Base-by-base conservation (phyloP, 139 green algal species). In the Ettlia oleoabundans region DNA sequence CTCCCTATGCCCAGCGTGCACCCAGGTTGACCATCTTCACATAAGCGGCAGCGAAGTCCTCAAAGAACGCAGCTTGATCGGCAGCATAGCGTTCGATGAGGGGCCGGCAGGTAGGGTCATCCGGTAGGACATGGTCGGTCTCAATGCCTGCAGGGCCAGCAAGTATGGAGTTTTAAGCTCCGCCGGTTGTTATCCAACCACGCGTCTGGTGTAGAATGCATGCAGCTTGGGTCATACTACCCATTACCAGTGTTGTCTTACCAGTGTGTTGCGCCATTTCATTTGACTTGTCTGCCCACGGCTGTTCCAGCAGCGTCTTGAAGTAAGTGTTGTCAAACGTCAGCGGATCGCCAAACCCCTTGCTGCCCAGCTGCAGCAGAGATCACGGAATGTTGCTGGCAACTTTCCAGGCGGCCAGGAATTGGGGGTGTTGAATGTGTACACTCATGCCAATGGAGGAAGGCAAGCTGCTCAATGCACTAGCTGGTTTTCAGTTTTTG, bases 261-360 rank as follows among this genome's bases (percentile, higher is more conserved):
- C 77, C 77, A 13, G 78, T 94, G 76, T 90, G 76, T 71, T 75
- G 35, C 52, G 67, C 70, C 83, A 90, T 88, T 37, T 79, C 52
- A 63, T 77, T 70, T 37, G 62, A 79, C 30, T 81, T 86, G 52
- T 85, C 83, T 4, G 61, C 70, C 93, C 93, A 97, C 3, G 93
- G 94, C 79, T 90, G 92, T 22, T 84, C 51, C 77, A 96, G 86
- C 80, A 98, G 88, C 6, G 84, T 83, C 52, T 69, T 92, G 88
- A 92, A 99, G 89, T 99, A 99, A 0, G 80, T 83, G 75, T 98
- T 98, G 89, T 98, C 94, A 92, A 99, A 99, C 4, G 84, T 92
- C 19, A 91, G 52, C 21, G 95, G 89, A 68, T 97, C 93, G 3
- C 96, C 96, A 85, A 95, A 99, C 28, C 96, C 96, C 84, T 99